Percentiles rank a stretch among this genome's conserved stretches.
Evolutionary conservation across 1,139 yeast genomes (phyloP).

Genomic region (Candida mesenterica): DNA sequence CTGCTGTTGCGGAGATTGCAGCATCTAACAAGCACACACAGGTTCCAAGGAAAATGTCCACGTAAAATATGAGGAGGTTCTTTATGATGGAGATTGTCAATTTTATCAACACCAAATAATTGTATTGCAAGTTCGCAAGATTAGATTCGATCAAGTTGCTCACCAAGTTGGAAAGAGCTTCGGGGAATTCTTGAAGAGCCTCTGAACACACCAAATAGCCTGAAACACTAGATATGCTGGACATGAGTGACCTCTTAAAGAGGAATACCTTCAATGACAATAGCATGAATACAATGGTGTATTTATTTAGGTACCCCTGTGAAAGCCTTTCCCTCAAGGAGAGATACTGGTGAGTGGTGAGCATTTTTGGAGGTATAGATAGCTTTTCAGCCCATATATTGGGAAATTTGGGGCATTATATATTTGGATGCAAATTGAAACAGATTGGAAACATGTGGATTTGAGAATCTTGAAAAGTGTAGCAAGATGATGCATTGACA

Average conservation of each 20-base stretch:
- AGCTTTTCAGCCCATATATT: too few species aligned
- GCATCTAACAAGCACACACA: conserved; percentile 79
- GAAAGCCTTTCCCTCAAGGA: conserved; percentile 45
- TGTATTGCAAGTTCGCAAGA: conserved; percentile 10
- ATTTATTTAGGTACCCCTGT: conserved; percentile 60
- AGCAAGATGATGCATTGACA: too few species aligned
- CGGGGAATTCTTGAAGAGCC: conserved; percentile 50
- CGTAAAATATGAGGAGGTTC: conserved; percentile 56
- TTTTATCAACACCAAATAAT: conserved; percentile 13
- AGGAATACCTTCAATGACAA: conserved; percentile 49
- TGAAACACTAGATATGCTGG: conserved; percentile 36
- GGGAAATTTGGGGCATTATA: too few species aligned
- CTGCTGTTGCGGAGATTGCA: conserved; percentile 68
- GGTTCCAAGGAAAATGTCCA: conserved; percentile 79
- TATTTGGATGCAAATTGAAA: too few species aligned
- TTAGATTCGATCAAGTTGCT: conserved; percentile 31
- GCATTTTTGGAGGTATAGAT: neutral
- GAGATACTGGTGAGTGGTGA: conserved; percentile 20
- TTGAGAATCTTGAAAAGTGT: too few species aligned
- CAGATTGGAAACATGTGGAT: too few species aligned
- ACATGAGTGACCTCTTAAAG: conserved; percentile 42
- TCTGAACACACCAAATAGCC: conserved; percentile 38
- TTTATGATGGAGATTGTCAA: conserved; percentile 56
- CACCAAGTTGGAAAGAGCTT: conserved; percentile 52
- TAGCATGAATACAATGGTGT: conserved; percentile 45